A percentile compares a stretch with the other conserved stretches of the same genome.
Evolutionary conservation across 2,329 filamentous ascomycete genomes (phyloP).

Genomic region (Stachybotrys chlorohalonatus): DNA sequence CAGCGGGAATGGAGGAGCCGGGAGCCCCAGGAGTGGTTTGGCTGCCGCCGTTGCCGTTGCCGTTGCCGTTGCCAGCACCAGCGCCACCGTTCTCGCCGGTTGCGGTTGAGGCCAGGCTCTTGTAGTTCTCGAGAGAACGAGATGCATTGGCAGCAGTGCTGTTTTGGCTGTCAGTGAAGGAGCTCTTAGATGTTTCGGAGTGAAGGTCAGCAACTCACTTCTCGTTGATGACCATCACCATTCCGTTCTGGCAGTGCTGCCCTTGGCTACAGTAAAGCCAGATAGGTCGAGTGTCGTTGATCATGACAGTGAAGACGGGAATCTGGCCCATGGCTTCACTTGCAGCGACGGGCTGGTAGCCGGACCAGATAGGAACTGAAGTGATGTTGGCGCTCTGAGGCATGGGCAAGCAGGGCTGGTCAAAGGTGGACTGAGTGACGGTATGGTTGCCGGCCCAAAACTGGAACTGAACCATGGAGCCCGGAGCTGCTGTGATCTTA

Average conservation of each 20-base stretch:
- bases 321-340: conserved; percentile 38
- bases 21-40: conserved; percentile 7
- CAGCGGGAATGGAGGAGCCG: conserved; percentile 10
- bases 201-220: conserved; percentile 38
- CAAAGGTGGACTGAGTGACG: conserved; percentile 68
- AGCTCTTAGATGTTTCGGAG: no score
- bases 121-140: conserved; percentile 42
- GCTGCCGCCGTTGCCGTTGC: conserved; percentile 2
- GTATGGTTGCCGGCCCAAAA: conserved; percentile 66
- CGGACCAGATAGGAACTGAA: conserved; percentile 54
- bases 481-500: conserved; percentile 52
- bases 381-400: conserved; percentile 32
- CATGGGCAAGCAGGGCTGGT: conserved; percentile 59
- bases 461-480: conserved; percentile 59
- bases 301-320: conserved; percentile 61
- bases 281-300: conserved; percentile 61
- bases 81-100: conserved; percentile 16
- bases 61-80: conserved; percentile 10
- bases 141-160: conserved; percentile 41
- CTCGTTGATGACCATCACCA: conserved; percentile 70
- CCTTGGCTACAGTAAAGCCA: conserved; percentile 74
- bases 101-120: conserved; percentile 23
- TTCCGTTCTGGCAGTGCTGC: conserved; percentile 65
- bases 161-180: conserved; percentile 2
- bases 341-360: conserved; percentile 55